These are phyloP conservation scores for Trichothecium sympodiale DNA, from an alignment of 2,329 filamentous ascomycete genomes.

Conservation along the genomic window DNA sequence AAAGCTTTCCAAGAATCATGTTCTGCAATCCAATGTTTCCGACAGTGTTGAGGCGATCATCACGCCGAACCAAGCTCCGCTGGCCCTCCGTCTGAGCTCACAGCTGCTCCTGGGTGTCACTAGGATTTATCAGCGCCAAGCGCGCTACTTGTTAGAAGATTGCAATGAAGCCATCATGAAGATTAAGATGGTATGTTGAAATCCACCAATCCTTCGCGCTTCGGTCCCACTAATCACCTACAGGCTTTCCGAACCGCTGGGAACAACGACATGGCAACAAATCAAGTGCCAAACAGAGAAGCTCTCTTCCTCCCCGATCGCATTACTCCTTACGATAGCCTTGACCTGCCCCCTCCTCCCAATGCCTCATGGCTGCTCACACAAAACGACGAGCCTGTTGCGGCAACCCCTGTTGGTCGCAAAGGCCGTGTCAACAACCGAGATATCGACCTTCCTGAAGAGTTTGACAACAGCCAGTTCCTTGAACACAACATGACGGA, in stretches of 20 bases:
- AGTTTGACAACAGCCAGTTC: constrained; percentile 68
- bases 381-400: constrained; percentile 51
- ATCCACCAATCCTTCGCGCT: background rate
- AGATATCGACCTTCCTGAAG: constrained; percentile 59
- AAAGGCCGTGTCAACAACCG: constrained; percentile 47
- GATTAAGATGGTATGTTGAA: constrained; percentile 78
- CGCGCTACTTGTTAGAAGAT: constrained; percentile 89
- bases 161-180: constrained; percentile 96
- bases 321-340: constrained; percentile 81
- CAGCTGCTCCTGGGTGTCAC: constrained; percentile 93
- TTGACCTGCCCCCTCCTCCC: constrained; percentile 68
- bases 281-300: constrained; percentile 71
- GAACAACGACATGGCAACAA: constrained; percentile 88
- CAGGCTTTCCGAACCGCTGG: constrained; percentile 89
- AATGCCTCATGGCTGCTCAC: constrained; percentile 79
- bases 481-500: constrained; percentile 55
- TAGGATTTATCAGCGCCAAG: constrained; percentile 94
- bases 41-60: constrained; percentile 95
- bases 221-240: constrained; percentile 1
- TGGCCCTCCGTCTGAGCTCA: constrained; percentile 86
- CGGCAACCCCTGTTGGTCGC: constrained; percentile 40
- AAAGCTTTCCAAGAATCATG: constrained; percentile 95
- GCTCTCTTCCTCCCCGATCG: constrained; percentile 83
- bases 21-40: constrained; percentile 87
- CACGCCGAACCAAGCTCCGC: constrained; percentile 81